Percentiles rank a stretch among this genome's conserved stretches.
Evolutionary conservation across 2,329 filamentous ascomycete genomes (phyloP).

Genomic region (Neobulgaria alba): DNA sequence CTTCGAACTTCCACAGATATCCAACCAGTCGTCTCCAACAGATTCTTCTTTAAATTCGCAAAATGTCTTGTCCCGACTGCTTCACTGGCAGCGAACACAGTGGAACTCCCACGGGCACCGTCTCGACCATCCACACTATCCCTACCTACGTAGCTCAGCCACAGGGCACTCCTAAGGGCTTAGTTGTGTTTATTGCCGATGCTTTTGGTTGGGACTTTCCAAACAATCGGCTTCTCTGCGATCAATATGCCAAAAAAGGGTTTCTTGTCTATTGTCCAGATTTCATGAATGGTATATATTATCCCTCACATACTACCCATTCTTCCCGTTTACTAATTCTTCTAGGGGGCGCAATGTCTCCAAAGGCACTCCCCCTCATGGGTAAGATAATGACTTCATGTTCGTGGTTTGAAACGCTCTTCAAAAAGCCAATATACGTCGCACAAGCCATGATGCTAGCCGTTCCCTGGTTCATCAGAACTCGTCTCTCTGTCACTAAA

Average conservation of each 20-base stretch:
- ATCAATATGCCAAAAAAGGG: slow-evolving; percentile 37
- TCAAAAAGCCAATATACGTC: slow-evolving; percentile 32
- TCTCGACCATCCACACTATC: slow-evolving; percentile 35
- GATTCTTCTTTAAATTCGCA: no score
- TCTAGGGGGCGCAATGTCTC: slow-evolving; percentile 14
- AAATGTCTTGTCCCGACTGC: slow-evolving; percentile 25
- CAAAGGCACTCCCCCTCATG: slow-evolving; percentile 9
- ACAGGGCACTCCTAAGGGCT: slow-evolving; percentile 30
- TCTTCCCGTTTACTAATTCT: not conserved
- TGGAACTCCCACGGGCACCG: slow-evolving; percentile 32
- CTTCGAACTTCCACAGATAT: no score
- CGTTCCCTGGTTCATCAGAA: slow-evolving; percentile 23
- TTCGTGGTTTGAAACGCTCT: slow-evolving; percentile 16
- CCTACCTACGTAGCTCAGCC: slow-evolving; percentile 36
- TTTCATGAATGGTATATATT: slow-evolving; percentile 38
- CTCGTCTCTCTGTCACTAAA: slow-evolving; percentile 7
- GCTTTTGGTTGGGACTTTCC: slow-evolving; percentile 41
- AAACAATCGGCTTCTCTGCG: slow-evolving; percentile 40
- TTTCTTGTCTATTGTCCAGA: slow-evolving; percentile 42
- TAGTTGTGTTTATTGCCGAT: slow-evolving; percentile 42
- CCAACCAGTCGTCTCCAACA: no score
- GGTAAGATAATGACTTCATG: slow-evolving; percentile 16
- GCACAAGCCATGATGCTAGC: slow-evolving; percentile 32
- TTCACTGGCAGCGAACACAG: slow-evolving; percentile 33
- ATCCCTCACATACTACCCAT: not conserved